Conservation (phyloP, 805 yeast genomes). For the Kodamaea restingae region DNA sequence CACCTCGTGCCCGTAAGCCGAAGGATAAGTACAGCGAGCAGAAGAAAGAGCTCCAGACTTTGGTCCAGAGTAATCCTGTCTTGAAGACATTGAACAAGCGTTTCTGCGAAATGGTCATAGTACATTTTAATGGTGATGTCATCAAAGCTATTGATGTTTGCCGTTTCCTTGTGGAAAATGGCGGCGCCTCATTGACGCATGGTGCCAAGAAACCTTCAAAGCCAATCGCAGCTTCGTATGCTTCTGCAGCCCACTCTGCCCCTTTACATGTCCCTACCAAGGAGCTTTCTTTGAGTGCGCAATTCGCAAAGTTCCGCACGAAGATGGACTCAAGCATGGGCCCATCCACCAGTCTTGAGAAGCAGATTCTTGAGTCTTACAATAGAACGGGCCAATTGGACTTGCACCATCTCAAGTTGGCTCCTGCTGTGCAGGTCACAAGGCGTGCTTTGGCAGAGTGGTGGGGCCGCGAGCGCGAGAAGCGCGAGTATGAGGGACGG, state of each 20-base stretch:
- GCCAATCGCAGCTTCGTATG: neutral
- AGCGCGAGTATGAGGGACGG: constrained; percentile 39
- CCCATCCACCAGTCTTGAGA: neutral
- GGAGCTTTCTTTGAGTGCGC: constrained; percentile 1
- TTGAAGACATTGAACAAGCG: constrained; percentile 33
- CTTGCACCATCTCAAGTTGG: constrained; percentile 51
- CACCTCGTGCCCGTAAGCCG: constrained; percentile 10
- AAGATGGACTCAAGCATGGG: constrained; percentile 5
- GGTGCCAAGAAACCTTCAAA: neutral
- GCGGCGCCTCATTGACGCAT: constrained; percentile 22
- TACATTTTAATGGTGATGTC: constrained; percentile 44
- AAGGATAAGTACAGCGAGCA: constrained; percentile 15
- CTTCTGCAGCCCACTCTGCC: neutral
- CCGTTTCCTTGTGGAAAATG: constrained; percentile 26
- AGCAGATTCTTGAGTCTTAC: constrained; percentile 1
- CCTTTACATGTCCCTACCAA: neutral
- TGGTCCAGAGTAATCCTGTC: constrained; percentile 30
- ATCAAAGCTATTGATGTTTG: constrained; percentile 35
- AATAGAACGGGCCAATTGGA: constrained; percentile 35
- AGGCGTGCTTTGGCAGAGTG: constrained; percentile 41
- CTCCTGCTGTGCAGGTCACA: constrained; percentile 42
- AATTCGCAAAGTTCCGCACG: constrained; percentile 8
- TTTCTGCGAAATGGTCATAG: constrained; percentile 38
- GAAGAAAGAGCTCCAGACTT: constrained; percentile 26
- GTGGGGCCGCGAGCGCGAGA: constrained; percentile 57